Base-by-base conservation (phyloP, 2,329 filamentous ascomycete genomes). In the Pestalotiopsis sp. region DNA sequence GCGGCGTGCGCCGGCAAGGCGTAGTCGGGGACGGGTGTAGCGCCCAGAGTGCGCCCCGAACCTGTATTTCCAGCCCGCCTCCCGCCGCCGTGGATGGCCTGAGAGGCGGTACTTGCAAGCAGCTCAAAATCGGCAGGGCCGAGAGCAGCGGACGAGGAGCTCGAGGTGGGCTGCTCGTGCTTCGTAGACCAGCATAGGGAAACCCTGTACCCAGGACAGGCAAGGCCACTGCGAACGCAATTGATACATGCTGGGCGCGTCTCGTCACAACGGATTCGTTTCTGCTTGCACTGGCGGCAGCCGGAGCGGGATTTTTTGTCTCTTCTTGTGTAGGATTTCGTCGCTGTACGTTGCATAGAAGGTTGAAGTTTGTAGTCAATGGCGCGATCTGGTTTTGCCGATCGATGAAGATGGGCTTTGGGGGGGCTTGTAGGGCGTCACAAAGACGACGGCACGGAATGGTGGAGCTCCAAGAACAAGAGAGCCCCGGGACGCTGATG, bases 111-210 rank as follows among this genome's bases (percentile, higher is more conserved):
- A 39, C 36, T 45, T 20, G 49, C 64, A 17, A 66, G 64, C n/a
- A 36, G 27, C 31, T 66, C 45, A 66, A 66, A 66, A 58, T 66
- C 64, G 36, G 39, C 36, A 13, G 64, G 64, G 5, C 64, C 64
- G 12, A 25, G n/a, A 23, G 25, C n/a, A 13, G 25, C 36, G 14
- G 20, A 45, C 20, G 49, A 58, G 20, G 27, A 25, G 9, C 17
- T 49, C 13, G 23, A 20, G 13, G n/a, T 56, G 45, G 25, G 45
- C 20, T 66, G 64, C 64, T 66, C 64, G 64, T 66, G 64, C 64
- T 66, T 66, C 64, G 49, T 66, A 58, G 64, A 66, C 64, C 64
- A 66, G 25, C 17, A 49, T n/a, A 66, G 64, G 49, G 64, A 56
- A 38, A 66, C 64, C 49, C 52, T 45, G 31, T 66, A 66, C 27